Evolutionary conservation across 225 moss, liverwort and hornwort genomes (phyloP).

Genomic region (Marchantia paleacea): DNA sequence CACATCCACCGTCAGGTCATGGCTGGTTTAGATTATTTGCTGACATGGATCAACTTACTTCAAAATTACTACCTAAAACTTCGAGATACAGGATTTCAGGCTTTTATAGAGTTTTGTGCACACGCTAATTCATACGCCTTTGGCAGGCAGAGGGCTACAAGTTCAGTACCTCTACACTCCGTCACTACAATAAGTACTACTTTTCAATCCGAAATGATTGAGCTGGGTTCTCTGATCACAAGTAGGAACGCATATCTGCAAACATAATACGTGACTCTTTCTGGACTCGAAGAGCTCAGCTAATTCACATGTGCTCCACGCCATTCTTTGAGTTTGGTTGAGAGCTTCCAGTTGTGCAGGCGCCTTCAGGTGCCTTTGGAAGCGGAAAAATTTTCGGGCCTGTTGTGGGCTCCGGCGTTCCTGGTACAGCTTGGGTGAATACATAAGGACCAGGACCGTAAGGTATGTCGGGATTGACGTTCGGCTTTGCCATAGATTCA

Average conservation of each 20-base stretch:
- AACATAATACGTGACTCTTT: no score
- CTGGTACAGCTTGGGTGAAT: not conserved
- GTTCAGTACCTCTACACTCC: not conserved
- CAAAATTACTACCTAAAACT: not conserved
- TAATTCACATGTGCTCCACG: not conserved
- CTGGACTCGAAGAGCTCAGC: no score
- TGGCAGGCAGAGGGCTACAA: no score
- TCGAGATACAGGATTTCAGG: not conserved
- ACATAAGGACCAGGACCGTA: constrained; percentile 3
- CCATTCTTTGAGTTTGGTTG: not conserved
- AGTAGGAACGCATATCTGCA: not conserved
- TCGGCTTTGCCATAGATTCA: not conserved
- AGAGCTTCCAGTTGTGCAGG: not conserved
- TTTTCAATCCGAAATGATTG: no score
- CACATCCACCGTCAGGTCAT: no score
- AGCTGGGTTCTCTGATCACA: not conserved
- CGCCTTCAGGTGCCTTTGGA: constrained; percentile 2
- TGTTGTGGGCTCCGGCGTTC: not conserved
- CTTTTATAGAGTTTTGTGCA: not conserved
- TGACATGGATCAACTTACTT: not conserved
- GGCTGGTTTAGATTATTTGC: no score
- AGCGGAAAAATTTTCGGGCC: not conserved
- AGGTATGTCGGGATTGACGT: not conserved
- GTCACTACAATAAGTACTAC: no score
- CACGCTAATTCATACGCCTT: not conserved